Evolutionary conservation across 2,329 filamentous ascomycete species (phyloP), one percentile per base, ranked within the genome.

Genomic region (Verticillium tricorpus): DNA sequence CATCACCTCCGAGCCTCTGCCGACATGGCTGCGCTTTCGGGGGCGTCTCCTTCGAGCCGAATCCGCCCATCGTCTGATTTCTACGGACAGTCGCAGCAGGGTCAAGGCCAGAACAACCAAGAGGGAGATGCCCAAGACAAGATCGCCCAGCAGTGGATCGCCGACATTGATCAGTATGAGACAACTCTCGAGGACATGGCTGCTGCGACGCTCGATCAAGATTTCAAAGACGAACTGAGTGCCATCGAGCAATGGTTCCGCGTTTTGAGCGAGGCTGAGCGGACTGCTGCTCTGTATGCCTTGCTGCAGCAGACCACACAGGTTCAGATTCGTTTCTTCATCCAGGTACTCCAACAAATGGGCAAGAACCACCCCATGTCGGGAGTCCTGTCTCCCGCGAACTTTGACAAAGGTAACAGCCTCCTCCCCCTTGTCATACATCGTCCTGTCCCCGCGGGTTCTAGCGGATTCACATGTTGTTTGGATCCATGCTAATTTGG

Each of bases 241-340:
- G 95, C 95, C 68, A 99, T 99, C 72, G 95, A 99, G 79, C 95
- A 99, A 81, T 99, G 95, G 95, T 99, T 99, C 77, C 90, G 93
- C 65, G 95, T 99, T 60, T 82, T 99, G 67, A 98, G 94, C 72
- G 95, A 98, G 78, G 93, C 95, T 32, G 95, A 99, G 78, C 86
- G 95, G 65, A 99, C 95, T 22, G 95, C 95, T 65, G 95, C 95
- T 57, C 80, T 98, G 62, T 99, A 99, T 75, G 94, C 95, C 64
- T 82, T 99, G 69, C 83, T 99, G 63, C 95, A 99, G 80, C 95
- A 99, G 82, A 98, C 95, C 6, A 99, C 95, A 5, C 95, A 98
- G 78, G 94, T 99, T 64, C 95, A 99, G 80, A 97, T 98, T 73
- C 89, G 95, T 61, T 99, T 99, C 83, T 99, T 99, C 78, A 98